A percentile compares a stretch with the other conserved stretches of the same genome.
Evolutionary conservation across 345 rosid genomes (phyloP).

Genomic region (Sisymbrium irio): DNA sequence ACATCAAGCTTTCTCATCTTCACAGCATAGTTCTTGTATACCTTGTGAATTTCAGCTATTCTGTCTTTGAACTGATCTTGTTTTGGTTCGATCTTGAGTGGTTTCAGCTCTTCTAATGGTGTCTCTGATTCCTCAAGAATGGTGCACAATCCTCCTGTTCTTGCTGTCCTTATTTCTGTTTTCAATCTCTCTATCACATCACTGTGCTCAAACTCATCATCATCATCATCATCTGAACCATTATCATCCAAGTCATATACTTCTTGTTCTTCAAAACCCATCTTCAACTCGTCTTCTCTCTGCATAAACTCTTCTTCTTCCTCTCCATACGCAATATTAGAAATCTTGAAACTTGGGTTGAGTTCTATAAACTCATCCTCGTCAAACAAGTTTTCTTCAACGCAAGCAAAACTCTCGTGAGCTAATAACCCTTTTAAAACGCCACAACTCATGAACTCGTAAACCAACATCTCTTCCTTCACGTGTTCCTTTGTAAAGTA

Average conservation of each 20-base stretch:
- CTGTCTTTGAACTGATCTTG: constrained; percentile 44
- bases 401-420: constrained; percentile 23
- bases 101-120: constrained; percentile 45
- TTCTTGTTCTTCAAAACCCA: constrained; percentile 15
- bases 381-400: constrained; percentile 22
- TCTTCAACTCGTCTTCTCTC: constrained; percentile 24
- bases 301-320: constrained; percentile 8
- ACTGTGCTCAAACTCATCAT: constrained; percentile 43
- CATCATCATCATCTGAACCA: constrained; percentile 28
- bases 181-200: constrained; percentile 63
- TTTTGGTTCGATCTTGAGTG: constrained; percentile 54
- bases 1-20: constrained; percentile 80
- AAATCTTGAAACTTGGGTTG: constrained; percentile 30
- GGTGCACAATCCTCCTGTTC: constrained; percentile 78
- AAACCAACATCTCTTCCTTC: constrained; percentile 28
- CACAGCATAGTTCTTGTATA: constrained; percentile 56
- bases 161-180: constrained; percentile 55
- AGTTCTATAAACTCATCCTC: constrained; percentile 48
- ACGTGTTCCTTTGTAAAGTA: constrained; percentile 4
- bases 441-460: constrained; percentile 31
- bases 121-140: constrained; percentile 75
- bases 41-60: constrained; percentile 54
- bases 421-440: constrained; percentile 1
- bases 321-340: constrained; percentile 9
- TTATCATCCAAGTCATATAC: constrained; percentile 30